These are phyloP conservation scores for Dryas alaskensis DNA, from an alignment of 306 rosid species.

Conservation along the genomic window DNA sequence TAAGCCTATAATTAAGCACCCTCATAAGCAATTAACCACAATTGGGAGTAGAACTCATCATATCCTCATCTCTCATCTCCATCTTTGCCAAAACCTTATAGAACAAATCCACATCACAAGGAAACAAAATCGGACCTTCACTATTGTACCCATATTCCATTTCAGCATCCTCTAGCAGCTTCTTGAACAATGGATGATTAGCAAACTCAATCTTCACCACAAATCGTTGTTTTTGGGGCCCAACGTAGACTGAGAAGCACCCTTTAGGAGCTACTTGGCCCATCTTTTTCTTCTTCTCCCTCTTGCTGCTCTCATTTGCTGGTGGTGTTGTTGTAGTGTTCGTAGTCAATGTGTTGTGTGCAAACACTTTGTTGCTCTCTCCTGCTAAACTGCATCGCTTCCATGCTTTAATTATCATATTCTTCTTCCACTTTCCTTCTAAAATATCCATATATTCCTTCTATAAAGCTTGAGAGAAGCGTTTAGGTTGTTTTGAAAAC, in stretches of 20 bases:
- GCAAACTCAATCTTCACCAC: constrained; percentile 41
- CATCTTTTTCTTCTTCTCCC: neutral
- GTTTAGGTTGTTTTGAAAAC: too few relatives aligned
- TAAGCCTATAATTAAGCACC: constrained; percentile 8
- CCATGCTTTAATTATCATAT: constrained; percentile 13
- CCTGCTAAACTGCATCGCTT: constrained; percentile 11
- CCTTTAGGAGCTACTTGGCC: constrained; percentile 39
- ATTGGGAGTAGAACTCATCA: neutral
- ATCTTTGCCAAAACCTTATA: constrained; percentile 49
- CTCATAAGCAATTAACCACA: neutral
- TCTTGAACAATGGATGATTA: constrained; percentile 58
- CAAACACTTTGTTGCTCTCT: neutral
- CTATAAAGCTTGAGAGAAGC: too few relatives aligned
- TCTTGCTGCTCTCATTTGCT: neutral
- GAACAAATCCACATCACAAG: constrained; percentile 61
- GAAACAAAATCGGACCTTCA: constrained; percentile 70
- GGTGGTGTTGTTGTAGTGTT: neutral
- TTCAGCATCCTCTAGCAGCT: constrained; percentile 61
- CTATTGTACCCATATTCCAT: constrained; percentile 52
- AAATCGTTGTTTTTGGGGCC: constrained; percentile 48
- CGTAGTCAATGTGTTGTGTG: neutral
- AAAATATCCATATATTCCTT: constrained; percentile 1
- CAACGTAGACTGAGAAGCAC: constrained; percentile 59
- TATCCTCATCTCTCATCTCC: constrained; percentile 24
- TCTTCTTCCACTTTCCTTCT: constrained; percentile 12